Percentiles rank a stretch among this genome's conserved stretches.
phyloP scores from a whole-genome alignment of 495 filamentous ascomycete species.

The Hyaloscypha variabilis region DNA sequence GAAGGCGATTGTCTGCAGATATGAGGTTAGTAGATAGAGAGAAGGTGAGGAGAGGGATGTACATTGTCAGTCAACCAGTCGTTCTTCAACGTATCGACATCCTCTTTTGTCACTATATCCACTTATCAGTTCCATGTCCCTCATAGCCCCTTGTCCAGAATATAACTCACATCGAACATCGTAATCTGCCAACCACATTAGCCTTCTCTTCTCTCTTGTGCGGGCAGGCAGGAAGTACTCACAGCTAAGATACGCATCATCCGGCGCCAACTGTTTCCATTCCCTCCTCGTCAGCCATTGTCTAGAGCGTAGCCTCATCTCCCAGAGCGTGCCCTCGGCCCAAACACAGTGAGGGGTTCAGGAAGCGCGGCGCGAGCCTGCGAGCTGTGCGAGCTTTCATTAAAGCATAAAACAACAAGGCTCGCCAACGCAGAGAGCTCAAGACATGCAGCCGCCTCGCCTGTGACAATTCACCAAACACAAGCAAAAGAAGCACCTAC shows the following conservation, averaged over 20 bases:
- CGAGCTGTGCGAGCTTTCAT: too few relatives aligned
- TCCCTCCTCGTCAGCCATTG: slow-evolving; percentile 21
- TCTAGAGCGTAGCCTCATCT: not conserved
- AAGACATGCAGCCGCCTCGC: too few relatives aligned
- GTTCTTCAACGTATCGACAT: slow-evolving; percentile 82
- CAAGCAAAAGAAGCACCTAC: slow-evolving; percentile 30
- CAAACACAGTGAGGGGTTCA: too few relatives aligned
- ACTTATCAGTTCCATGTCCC: slow-evolving; percentile 12
- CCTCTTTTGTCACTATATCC: slow-evolving; percentile 71
- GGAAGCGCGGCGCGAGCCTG: too few relatives aligned
- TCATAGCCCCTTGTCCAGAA: not conserved
- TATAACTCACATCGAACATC: slow-evolving; percentile 34
- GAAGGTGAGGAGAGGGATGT: slow-evolving; percentile 36
- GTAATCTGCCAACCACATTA: slow-evolving; percentile 25
- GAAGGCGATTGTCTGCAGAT: slow-evolving; percentile 78
- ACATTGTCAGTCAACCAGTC: slow-evolving; percentile 99
- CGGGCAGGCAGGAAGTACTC: slow-evolving; percentile 18
- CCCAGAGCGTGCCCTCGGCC: slow-evolving; percentile 2
- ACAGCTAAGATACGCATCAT: slow-evolving; percentile 37
- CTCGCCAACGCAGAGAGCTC: too few relatives aligned
- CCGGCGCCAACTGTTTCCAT: slow-evolving; percentile 31
- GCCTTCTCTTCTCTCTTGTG: slow-evolving; percentile 5
- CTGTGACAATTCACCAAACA: too few relatives aligned
- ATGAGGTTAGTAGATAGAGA: slow-evolving; percentile 25
- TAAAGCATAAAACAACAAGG: too few relatives aligned